A percentile compares a stretch with the other conserved stretches of the same genome.
Conservation (phyloP, 2,329 filamentous ascomycete species). For the Alternaria consortialis region DNA sequence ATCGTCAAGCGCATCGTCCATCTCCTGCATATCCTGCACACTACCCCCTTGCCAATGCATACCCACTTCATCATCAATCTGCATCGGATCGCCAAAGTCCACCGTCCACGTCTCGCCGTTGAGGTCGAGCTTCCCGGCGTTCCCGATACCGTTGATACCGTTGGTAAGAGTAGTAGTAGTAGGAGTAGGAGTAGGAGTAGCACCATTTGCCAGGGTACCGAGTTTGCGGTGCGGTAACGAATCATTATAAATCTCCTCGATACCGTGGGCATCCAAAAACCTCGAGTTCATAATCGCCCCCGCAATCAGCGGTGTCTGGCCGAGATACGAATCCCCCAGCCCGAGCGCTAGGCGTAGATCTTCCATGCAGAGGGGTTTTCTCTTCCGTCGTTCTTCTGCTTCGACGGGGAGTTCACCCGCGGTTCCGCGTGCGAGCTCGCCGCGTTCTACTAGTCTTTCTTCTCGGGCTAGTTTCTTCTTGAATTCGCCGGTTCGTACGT, state of each 20-base stretch:
- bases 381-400: slow-evolving; percentile 75
- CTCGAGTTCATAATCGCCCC: slow-evolving; percentile 71
- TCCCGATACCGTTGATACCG: slow-evolving; percentile 20
- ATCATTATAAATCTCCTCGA: slow-evolving; percentile 35
- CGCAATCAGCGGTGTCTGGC: slow-evolving; percentile 78
- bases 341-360: slow-evolving; percentile 81
- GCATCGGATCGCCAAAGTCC: slow-evolving; percentile 34
- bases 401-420: slow-evolving; percentile 83
- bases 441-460: slow-evolving; percentile 75
- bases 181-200: no score
- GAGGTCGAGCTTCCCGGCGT: slow-evolving; percentile 12
- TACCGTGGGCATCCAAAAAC: slow-evolving; percentile 67
- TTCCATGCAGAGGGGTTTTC: slow-evolving; percentile 76
- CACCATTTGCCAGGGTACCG: not conserved
- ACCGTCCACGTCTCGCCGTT: slow-evolving; percentile 25
- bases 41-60: slow-evolving; percentile 52
- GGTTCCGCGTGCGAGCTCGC: slow-evolving; percentile 77
- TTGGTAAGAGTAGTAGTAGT: slow-evolving; percentile 9
- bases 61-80: slow-evolving; percentile 44
- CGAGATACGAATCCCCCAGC: slow-evolving; percentile 77
- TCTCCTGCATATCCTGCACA: slow-evolving; percentile 37
- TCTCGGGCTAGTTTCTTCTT: slow-evolving; percentile 77
- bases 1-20: slow-evolving; percentile 53
- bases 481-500: slow-evolving; percentile 81
- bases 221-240: not conserved